These are phyloP conservation scores for Senna siamea DNA, from an alignment of 306 rosid species.

Conservation along the genomic window DNA sequence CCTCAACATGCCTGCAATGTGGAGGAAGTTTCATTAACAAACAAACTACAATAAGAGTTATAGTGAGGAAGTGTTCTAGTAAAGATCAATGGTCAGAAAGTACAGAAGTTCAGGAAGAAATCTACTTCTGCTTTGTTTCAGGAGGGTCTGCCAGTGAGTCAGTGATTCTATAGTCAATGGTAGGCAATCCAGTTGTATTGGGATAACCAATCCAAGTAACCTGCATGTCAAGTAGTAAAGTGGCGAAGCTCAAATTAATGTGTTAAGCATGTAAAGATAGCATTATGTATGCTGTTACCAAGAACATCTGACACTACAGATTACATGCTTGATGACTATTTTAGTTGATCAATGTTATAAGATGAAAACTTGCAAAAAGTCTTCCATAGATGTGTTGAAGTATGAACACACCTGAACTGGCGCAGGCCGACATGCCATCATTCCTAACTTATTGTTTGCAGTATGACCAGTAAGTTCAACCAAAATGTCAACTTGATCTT, in stretches of 20 bases:
- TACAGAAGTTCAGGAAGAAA: slow-evolving; percentile 35
- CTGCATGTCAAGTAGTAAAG: slow-evolving; percentile 49
- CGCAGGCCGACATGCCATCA: slow-evolving; percentile 96
- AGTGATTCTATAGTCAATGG: slow-evolving; percentile 89
- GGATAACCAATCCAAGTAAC: slow-evolving; percentile 99
- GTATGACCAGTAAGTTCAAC: slow-evolving; percentile 98
- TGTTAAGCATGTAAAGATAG: slow-evolving; percentile 4
- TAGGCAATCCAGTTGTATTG: slow-evolving; percentile 94
- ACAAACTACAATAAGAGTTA: slow-evolving; percentile 9
- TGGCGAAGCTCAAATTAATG: slow-evolving; percentile 25
- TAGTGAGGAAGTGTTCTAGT: slow-evolving; percentile 25
- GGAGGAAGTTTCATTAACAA: slow-evolving; percentile 4
- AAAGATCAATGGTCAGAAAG: slow-evolving; percentile 39
- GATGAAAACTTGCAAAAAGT: background rate
- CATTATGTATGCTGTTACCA: slow-evolving; percentile 3
- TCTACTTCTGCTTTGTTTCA: slow-evolving; percentile 80
- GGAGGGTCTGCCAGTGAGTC: slow-evolving; percentile 89
- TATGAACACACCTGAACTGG: slow-evolving; percentile 71
- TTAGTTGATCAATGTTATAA: background rate
- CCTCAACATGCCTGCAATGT: slow-evolving; percentile 82
- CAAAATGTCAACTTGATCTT: slow-evolving; percentile 90
- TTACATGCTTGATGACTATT: slow-evolving; percentile 22
- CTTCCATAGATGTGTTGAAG: background rate
- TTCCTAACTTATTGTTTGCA: slow-evolving; percentile 91
- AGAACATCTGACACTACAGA: slow-evolving; percentile 1